Conservation (phyloP, 805 yeast genomes). For the Lipomyces japonicus region DNA sequence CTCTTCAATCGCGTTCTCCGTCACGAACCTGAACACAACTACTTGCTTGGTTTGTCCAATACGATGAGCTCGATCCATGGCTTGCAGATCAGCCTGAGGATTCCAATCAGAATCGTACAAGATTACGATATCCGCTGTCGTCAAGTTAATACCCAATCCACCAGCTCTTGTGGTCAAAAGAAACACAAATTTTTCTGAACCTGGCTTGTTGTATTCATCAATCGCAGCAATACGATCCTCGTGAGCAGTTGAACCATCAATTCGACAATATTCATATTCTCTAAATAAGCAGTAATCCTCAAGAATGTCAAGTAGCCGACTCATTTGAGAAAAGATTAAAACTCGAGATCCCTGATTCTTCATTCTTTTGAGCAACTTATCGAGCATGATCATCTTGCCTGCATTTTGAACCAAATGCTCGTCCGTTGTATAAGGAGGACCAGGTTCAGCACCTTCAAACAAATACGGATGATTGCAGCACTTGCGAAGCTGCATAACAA, state of each 20-base stretch:
- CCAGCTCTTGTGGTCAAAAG: slow-evolving; percentile 93
- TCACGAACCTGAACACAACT: slow-evolving; percentile 83
- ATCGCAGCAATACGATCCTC: slow-evolving; percentile 90
- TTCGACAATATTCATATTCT: slow-evolving; percentile 81
- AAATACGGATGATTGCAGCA: slow-evolving; percentile 97
- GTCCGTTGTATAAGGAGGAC: slow-evolving; percentile 95
- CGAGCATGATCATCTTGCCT: slow-evolving; percentile 86
- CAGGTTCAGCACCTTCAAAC: slow-evolving; percentile 99
- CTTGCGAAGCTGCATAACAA: slow-evolving; percentile 94
- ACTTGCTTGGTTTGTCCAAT: slow-evolving; percentile 97
- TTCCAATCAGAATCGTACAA: slow-evolving; percentile 95
- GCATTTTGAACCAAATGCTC: slow-evolving; percentile 88
- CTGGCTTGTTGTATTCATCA: slow-evolving; percentile 83
- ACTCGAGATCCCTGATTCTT: slow-evolving; percentile 81
- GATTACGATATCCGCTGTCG: slow-evolving; percentile 86
- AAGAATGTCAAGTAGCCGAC: slow-evolving; percentile 78
- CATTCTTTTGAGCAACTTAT: slow-evolving; percentile 70
- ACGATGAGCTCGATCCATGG: slow-evolving; percentile 97
- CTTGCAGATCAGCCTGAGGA: slow-evolving; percentile 96
- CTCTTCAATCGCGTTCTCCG: slow-evolving; percentile 94
- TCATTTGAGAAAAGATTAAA: slow-evolving; percentile 89
- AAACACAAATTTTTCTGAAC: slow-evolving; percentile 77
- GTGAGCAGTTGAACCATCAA: slow-evolving; percentile 90
- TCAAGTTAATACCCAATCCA: slow-evolving; percentile 89
- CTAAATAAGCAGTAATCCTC: slow-evolving; percentile 89